phyloP scores from a whole-genome alignment of 257 asterid genomes.

The Oldenlandia corymbosa region DNA sequence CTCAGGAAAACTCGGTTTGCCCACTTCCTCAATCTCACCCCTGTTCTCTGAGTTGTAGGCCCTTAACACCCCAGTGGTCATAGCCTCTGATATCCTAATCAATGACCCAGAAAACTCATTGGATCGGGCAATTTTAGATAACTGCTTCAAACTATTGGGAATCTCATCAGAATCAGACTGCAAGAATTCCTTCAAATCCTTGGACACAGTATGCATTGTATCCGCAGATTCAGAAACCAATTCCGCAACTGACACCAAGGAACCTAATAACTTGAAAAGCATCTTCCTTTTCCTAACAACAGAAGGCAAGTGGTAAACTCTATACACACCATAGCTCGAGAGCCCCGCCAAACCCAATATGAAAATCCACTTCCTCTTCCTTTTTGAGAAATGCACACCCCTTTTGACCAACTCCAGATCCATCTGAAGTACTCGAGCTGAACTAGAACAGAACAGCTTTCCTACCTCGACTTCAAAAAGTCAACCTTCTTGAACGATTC shows the following conservation, averaged over 20 bases:
- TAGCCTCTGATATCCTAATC: slow-evolving; percentile 46
- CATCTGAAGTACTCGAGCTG: slow-evolving; percentile 29
- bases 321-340: slow-evolving; percentile 74
- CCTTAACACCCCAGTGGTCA: slow-evolving; percentile 63
- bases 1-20: slow-evolving; percentile 37
- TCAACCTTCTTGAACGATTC: background rate
- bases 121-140: slow-evolving; percentile 69
- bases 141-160: slow-evolving; percentile 79
- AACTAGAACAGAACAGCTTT: slow-evolving; percentile 1
- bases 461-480: background rate
- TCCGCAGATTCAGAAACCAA: slow-evolving; percentile 75
- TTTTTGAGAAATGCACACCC: slow-evolving; percentile 44
- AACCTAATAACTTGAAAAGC: slow-evolving; percentile 45
- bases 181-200: slow-evolving; percentile 83
- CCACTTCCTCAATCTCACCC: slow-evolving; percentile 38
- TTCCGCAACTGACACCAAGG: slow-evolving; percentile 67
- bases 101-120: slow-evolving; percentile 54
- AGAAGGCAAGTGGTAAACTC: slow-evolving; percentile 61
- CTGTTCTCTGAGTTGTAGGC: slow-evolving; percentile 42
- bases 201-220: slow-evolving; percentile 51
- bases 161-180: slow-evolving; percentile 76
- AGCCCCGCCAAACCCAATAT: slow-evolving; percentile 60
- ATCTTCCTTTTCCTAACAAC: slow-evolving; percentile 57
- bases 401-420: slow-evolving; percentile 49
- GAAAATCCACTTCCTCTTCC: slow-evolving; percentile 73